These are phyloP conservation scores for Sporothrix humicola DNA, from an alignment of 2,329 filamentous ascomycete species.

Conservation along the genomic window DNA sequence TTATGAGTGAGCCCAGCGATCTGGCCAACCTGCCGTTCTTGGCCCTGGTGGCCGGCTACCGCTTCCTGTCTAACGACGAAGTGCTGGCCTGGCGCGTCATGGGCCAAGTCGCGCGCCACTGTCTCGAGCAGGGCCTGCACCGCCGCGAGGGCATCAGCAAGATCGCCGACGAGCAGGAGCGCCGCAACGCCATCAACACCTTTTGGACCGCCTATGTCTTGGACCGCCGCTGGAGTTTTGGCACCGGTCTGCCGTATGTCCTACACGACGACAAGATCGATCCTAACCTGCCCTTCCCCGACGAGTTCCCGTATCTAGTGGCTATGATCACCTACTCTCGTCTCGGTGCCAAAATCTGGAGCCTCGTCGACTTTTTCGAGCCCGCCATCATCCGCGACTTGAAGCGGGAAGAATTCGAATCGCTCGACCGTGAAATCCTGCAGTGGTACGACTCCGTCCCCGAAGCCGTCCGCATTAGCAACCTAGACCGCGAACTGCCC, in stretches of 20 bases:
- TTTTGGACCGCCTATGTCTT: conserved; percentile 60
- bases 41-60: conserved; percentile 65
- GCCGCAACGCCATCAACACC: conserved; percentile 46
- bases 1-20: conserved; percentile 60
- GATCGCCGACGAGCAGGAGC: conserved; percentile 44
- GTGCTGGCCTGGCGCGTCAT: conserved; percentile 85
- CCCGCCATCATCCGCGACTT: conserved; percentile 65
- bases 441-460: conserved; percentile 84
- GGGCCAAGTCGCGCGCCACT: conserved; percentile 71
- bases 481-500: conserved; percentile 60
- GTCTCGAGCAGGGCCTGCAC: conserved; percentile 57
- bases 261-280: conserved; percentile 58
- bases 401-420: conserved; percentile 75
- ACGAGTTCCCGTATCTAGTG: conserved; percentile 71
- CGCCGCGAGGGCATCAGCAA: conserved; percentile 56
- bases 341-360: conserved; percentile 86
- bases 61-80: conserved; percentile 87
- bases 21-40: conserved; percentile 58
- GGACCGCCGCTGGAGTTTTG: conserved; percentile 59
- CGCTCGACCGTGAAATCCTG: conserved; percentile 80
- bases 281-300: conserved; percentile 62
- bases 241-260: conserved; percentile 56
- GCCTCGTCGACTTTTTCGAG: conserved; percentile 73
- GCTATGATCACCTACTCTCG: conserved; percentile 86
- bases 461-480: conserved; percentile 63